These are phyloP conservation scores for Dianthus caryophyllus DNA, from an alignment of 148 eudicot genomes.

Conservation along the genomic window DNA sequence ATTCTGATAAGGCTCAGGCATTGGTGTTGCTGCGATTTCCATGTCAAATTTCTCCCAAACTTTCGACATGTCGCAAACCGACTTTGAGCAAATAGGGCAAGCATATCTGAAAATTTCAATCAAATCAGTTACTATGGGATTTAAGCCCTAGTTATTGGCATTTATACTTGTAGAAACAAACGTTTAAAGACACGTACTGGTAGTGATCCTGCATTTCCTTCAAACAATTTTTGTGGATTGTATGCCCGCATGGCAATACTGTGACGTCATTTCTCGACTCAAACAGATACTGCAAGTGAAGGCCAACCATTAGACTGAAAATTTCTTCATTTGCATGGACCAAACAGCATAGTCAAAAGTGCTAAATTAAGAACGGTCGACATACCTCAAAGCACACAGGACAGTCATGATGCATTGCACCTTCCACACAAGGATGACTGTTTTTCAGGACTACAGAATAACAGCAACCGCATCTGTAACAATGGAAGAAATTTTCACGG, in stretches of 20 bases:
- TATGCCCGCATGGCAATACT: slow-evolving; percentile 85
- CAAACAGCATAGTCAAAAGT: background rate
- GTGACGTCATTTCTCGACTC: slow-evolving; percentile 63
- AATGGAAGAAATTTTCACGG: slow-evolving; percentile 67
- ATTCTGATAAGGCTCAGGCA: slow-evolving; percentile 65
- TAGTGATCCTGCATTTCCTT: slow-evolving; percentile 82
- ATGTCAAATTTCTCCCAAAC: slow-evolving; percentile 80
- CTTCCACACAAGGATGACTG: slow-evolving; percentile 82
- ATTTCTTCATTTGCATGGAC: too few relatives aligned
- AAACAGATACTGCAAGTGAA: slow-evolving; percentile 60
- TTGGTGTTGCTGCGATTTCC: slow-evolving; percentile 85
- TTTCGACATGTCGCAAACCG: slow-evolving; percentile 89
- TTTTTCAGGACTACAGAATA: slow-evolving; percentile 56
- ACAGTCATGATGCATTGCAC: slow-evolving; percentile 97
- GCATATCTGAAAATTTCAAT: slow-evolving; percentile 56
- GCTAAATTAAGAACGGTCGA: background rate
- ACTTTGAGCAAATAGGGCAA: slow-evolving; percentile 90
- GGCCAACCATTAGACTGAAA: slow-evolving; percentile 1
- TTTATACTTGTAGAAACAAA: background rate
- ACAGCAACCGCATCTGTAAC: slow-evolving; percentile 81
- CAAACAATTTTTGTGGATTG: slow-evolving; percentile 77
- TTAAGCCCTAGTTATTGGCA: background rate
- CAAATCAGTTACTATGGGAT: background rate
- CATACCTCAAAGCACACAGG: slow-evolving; percentile 95
- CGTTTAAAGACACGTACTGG: slow-evolving; percentile 47